Evolutionary conservation across 768 basidiomycete genomes (phyloP).

Genomic region (Suillus weaverae): DNA sequence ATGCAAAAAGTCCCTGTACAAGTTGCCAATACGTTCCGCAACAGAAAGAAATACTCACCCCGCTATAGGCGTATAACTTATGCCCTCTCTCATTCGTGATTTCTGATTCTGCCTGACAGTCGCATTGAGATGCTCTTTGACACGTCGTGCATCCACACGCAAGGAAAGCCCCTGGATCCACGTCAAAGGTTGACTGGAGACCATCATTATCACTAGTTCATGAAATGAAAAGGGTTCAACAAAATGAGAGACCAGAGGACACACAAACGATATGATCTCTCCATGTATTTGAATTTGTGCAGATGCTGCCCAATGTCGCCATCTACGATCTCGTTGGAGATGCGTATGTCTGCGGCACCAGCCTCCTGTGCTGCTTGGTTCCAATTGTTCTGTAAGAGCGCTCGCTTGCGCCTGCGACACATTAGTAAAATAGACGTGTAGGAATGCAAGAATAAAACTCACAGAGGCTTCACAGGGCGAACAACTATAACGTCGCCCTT

Average conservation of each 20-base stretch:
- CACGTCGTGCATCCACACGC: conserved; percentile 47
- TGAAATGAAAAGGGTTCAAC: background rate
- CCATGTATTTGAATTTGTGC: conserved; percentile 50
- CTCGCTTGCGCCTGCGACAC: conserved; percentile 19
- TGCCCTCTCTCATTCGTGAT: conserved; percentile 30
- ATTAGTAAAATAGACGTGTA: background rate
- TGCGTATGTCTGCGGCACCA: conserved; percentile 33
- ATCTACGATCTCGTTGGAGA: conserved; percentile 35
- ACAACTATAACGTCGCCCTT: background rate
- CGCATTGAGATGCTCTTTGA: conserved; percentile 36
- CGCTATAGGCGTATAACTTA: conserved; percentile 44
- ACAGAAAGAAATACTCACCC: conserved; percentile 28
- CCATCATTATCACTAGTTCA: conserved; percentile 13
- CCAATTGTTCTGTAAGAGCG: conserved; percentile 33
- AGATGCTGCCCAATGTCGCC: conserved; percentile 44
- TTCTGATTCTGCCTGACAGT: conserved; percentile 50
- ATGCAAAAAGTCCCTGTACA: conserved; percentile 50
- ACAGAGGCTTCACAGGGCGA: background rate
- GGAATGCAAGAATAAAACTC: background rate
- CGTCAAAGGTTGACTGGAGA: conserved; percentile 21
- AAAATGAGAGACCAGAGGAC: conserved; percentile 24
- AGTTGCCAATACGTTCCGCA: conserved; percentile 3
- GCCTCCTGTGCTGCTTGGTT: conserved; percentile 22
- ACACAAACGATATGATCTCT: conserved; percentile 50
- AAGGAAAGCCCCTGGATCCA: conserved; percentile 37